Conservation (phyloP, 2,329 filamentous ascomycete species). For the Hyphodiscus sp. region DNA sequence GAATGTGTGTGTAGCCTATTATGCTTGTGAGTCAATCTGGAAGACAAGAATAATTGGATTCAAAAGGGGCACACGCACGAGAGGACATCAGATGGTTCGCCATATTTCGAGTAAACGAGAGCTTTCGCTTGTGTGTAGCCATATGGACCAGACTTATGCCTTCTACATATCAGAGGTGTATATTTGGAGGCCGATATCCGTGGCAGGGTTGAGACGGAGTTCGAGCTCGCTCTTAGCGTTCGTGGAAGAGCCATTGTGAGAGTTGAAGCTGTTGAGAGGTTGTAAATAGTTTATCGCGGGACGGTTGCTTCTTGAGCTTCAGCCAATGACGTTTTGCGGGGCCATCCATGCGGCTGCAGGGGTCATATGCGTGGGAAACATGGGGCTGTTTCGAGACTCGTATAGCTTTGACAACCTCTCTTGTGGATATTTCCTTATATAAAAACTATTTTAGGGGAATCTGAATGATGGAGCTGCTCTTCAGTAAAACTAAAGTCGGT, state of each 20-base stretch:
- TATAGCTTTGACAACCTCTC: neutral
- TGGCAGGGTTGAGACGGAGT: constrained; percentile 12
- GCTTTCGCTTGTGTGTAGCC: constrained; percentile 81
- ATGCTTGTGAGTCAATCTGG: neutral
- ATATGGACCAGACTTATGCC: constrained; percentile 52
- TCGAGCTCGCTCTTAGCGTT: constrained; percentile 8
- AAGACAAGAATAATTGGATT: neutral
- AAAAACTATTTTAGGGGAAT: no score
- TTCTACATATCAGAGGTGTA: constrained; percentile 23
- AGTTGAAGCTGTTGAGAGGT: neutral
- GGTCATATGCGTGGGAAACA: constrained; percentile 2
- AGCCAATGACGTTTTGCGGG: constrained; percentile 8
- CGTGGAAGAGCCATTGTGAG: constrained; percentile 15
- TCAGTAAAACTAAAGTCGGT: neutral
- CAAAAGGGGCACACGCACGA: constrained; percentile 37
- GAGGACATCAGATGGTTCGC: constrained; percentile 67
- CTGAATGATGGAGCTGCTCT: no score
- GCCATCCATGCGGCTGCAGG: neutral
- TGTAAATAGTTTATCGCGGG: neutral
- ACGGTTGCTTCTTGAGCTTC: neutral
- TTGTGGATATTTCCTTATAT: neutral
- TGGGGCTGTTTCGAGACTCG: neutral
- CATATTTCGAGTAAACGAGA: constrained; percentile 68
- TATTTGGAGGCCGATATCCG: constrained; percentile 9
- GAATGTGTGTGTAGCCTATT: constrained; percentile 64